Percentiles rank a stretch among this genome's conserved stretches.
phyloP scores from a whole-genome alignment of 805 yeast species.

The Saccharomycopsis sp. region DNA sequence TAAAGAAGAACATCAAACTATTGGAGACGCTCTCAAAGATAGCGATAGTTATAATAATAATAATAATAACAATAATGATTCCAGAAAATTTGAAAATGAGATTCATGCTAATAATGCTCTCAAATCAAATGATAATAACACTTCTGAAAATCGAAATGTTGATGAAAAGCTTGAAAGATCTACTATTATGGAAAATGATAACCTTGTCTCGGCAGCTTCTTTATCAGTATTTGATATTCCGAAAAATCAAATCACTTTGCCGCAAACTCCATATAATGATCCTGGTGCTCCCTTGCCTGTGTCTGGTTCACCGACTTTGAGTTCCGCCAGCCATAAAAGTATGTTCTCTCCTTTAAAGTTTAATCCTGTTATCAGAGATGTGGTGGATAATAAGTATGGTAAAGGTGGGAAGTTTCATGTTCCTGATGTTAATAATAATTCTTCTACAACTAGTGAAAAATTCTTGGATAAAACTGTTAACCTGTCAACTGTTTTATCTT shows the following conservation, averaged over 20 bases:
- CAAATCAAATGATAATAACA: too few relatives aligned
- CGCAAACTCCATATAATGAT: constrained; percentile 44
- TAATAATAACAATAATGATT: too few relatives aligned
- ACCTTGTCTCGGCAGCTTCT: too few relatives aligned
- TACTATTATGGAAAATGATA: too few relatives aligned
- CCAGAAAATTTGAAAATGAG: too few relatives aligned
- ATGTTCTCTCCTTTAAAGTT: constrained; percentile 76
- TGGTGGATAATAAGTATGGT: constrained; percentile 77
- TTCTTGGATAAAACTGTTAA: too few relatives aligned
- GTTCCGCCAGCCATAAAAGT: constrained; percentile 28
- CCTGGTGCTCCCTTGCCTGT: constrained; percentile 80
- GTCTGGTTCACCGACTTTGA: constrained; percentile 35
- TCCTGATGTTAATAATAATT: constrained; percentile 2
- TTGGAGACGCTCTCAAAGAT: background rate
- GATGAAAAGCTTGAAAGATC: background rate
- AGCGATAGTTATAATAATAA: background rate
- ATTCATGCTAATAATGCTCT: too few relatives aligned
- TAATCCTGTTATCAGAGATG: constrained; percentile 66
- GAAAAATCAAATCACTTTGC: constrained; percentile 45
- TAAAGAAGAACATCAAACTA: background rate
- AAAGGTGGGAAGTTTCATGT: constrained; percentile 87
- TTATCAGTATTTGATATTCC: constrained; percentile 50
- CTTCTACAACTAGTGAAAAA: background rate
- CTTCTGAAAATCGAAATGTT: background rate
- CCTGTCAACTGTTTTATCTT: too few relatives aligned